These are phyloP conservation scores for Ballota nigra DNA, from an alignment of 257 asterid species.

Conservation along the genomic window DNA sequence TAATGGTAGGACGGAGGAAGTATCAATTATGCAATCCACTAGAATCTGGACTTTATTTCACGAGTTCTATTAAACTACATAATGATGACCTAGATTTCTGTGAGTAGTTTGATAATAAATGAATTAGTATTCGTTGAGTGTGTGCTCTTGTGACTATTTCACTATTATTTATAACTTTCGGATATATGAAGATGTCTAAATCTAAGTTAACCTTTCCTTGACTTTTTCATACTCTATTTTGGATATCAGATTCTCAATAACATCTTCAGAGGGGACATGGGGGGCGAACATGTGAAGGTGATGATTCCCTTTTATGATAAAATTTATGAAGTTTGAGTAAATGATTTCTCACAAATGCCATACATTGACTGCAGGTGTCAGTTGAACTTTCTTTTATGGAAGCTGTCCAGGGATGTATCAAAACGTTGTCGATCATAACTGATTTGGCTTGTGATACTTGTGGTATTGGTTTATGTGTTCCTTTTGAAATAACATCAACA, in stretches of 20 bases:
- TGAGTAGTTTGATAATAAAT: neutral
- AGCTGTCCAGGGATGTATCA: slow-evolving; percentile 94
- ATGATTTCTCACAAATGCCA: slow-evolving; percentile 26
- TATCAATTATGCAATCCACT: neutral
- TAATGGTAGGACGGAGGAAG: no score
- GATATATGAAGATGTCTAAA: slow-evolving; percentile 11
- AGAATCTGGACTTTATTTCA: neutral
- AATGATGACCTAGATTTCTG: slow-evolving; percentile 7
- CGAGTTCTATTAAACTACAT: neutral
- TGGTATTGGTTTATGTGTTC: slow-evolving; percentile 45
- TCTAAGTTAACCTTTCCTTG: slow-evolving; percentile 22
- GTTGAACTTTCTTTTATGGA: slow-evolving; percentile 92
- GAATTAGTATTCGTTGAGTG: neutral
- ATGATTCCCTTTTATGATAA: slow-evolving; percentile 18
- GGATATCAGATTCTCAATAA: slow-evolving; percentile 53
- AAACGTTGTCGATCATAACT: slow-evolving; percentile 60
- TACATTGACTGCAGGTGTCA: slow-evolving; percentile 43
- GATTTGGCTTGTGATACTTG: slow-evolving; percentile 75
- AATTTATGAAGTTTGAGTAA: slow-evolving; percentile 20
- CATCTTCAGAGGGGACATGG: slow-evolving; percentile 57
- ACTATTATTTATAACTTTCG: slow-evolving; percentile 7
- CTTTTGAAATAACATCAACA: neutral
- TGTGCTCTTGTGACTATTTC: slow-evolving; percentile 4
- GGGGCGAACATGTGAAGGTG: slow-evolving; percentile 87
- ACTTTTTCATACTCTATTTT: slow-evolving; percentile 19